Evolutionary conservation across 768 basidiomycete species (phyloP).

Genomic region (Russula sp.): DNA sequence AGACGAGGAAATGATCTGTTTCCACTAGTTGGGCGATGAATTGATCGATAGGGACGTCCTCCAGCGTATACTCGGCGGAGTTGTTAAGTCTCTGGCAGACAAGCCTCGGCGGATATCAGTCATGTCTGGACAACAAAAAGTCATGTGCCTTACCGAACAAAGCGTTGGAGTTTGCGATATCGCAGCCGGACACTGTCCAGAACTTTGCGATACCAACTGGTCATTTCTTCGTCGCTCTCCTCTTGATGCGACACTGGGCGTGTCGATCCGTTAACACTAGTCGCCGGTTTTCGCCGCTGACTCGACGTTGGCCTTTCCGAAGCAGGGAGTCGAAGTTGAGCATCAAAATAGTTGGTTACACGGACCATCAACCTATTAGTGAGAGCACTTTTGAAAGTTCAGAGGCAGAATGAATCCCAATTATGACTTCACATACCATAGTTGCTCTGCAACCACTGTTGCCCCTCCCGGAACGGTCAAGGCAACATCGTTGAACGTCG

Average conservation of each 20-base stretch:
- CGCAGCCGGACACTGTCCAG: constrained; percentile 88
- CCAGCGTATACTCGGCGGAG: constrained; percentile 85
- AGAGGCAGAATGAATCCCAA: constrained; percentile 1
- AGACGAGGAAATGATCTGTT: constrained; percentile 91
- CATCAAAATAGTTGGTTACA: constrained; percentile 91
- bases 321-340: constrained; percentile 77
- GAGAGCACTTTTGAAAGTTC: constrained; percentile 56
- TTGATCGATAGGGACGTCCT: constrained; percentile 66
- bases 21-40: constrained; percentile 77
- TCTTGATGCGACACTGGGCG: constrained; percentile 39
- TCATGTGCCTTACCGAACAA: constrained; percentile 61
- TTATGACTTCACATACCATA: constrained; percentile 60
- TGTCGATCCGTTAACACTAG: constrained; percentile 29
- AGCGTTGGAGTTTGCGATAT: constrained; percentile 91
- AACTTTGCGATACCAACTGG: constrained; percentile 89
- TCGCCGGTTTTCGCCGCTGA: constrained; percentile 32
- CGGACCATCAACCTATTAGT: constrained; percentile 92
- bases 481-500: constrained; percentile 90
- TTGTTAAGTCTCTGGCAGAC: constrained; percentile 88
- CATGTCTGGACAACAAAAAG: constrained; percentile 14
- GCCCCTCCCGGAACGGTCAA: constrained; percentile 86
- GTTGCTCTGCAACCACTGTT: constrained; percentile 87
- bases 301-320: constrained; percentile 35
- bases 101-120: constrained; percentile 42
- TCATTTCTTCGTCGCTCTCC: constrained; percentile 81